Evolutionary conservation across 495 filamentous ascomycete genomes (phyloP).

Genomic region (Jackrogersella multiformis): DNA sequence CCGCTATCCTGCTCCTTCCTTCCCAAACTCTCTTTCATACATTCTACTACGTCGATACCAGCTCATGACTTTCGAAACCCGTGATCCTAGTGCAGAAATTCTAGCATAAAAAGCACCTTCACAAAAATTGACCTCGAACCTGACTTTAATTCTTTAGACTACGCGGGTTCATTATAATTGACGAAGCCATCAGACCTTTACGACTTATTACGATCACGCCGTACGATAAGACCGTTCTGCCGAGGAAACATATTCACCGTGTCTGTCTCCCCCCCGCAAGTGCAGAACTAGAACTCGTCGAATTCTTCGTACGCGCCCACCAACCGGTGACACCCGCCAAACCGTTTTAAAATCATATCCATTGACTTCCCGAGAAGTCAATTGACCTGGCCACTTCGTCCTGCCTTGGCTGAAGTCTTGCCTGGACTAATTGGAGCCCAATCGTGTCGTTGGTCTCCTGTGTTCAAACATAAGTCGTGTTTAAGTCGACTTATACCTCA

Average conservation of each 20-base stretch:
- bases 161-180: constrained; percentile 31
- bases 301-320: constrained; percentile 27
- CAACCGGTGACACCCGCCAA: constrained; percentile 18
- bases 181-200: constrained; percentile 30
- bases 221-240: constrained; percentile 33
- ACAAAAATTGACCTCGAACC: constrained; percentile 25
- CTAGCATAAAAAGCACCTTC: constrained; percentile 6
- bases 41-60: constrained; percentile 15
- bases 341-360: constrained; percentile 6
- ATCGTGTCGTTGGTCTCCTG: constrained; percentile 30
- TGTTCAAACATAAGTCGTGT: constrained; percentile 32
- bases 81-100: constrained; percentile 18
- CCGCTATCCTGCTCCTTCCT: constrained; percentile 18
- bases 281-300: constrained; percentile 25
- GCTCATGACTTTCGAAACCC: constrained; percentile 16
- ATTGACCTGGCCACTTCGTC: constrained; percentile 19
- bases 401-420: constrained; percentile 1
- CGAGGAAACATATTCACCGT: constrained; percentile 25
- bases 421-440: constrained; percentile 16
- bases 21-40: constrained; percentile 14
- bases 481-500: constrained; percentile 31
- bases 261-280: constrained; percentile 28
- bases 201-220: constrained; percentile 42
- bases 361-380: constrained; percentile 29
- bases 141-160: constrained; percentile 27